phyloP scores from a whole-genome alignment of 768 basidiomycete genomes.

The Xanthoconium stramineum region DNA sequence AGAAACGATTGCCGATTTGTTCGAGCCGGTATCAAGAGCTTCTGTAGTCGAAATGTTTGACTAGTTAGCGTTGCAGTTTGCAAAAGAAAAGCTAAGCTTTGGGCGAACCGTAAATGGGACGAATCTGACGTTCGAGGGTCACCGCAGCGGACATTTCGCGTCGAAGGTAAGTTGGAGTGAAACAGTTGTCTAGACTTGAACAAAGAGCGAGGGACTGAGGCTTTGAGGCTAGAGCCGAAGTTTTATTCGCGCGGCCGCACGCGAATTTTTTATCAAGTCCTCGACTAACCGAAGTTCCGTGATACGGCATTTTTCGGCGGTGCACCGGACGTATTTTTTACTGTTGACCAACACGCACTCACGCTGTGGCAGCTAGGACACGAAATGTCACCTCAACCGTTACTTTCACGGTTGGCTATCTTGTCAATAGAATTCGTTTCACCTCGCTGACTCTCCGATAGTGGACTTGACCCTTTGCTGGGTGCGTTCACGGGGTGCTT shows the following conservation, averaged over 20 bases:
- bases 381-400: slow-evolving; percentile 42
- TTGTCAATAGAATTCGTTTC: background rate
- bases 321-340: slow-evolving; percentile 6
- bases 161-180: background rate
- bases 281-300: slow-evolving; percentile 27
- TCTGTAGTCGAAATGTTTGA: slow-evolving; percentile 41
- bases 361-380: background rate
- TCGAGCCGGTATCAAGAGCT: slow-evolving; percentile 81
- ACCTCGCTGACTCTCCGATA: slow-evolving; percentile 27
- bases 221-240: background rate
- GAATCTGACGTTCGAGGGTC: slow-evolving; percentile 78
- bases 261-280: slow-evolving; percentile 25
- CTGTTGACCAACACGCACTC: background rate
- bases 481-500: slow-evolving; percentile 76
- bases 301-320: slow-evolving; percentile 25
- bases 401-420: slow-evolving; percentile 31
- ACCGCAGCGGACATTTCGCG: slow-evolving; percentile 44
- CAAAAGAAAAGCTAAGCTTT: background rate
- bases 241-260: slow-evolving; percentile 3
- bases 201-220: background rate
- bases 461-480: slow-evolving; percentile 66
- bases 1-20: slow-evolving; percentile 79
- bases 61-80: slow-evolving; percentile 1
- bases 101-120: slow-evolving; percentile 74
- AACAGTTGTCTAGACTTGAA: background rate